Evolutionary conservation across 1,284 basidiomycete genomes (phyloP), one percentile per base, ranked within the genome.

Genomic region (Mycocalia duriaeana): DNA sequence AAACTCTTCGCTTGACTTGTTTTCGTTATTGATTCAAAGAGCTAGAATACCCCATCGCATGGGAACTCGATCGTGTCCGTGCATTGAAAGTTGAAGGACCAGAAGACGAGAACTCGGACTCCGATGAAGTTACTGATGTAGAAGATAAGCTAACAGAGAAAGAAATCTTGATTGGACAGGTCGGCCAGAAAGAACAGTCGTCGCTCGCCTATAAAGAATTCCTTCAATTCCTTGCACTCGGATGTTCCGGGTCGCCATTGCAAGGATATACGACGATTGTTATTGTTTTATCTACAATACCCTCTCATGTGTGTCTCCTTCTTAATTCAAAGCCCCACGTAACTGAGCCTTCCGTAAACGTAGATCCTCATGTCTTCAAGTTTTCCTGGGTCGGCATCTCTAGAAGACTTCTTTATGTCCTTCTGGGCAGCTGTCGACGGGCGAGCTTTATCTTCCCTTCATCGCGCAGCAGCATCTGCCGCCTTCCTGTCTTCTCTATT

Each of bases 391-490:
- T n/a, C n/a, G n/a, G n/a, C n/a, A n/a, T n/a, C 67, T 16, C 55
- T 79, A 1, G 57, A 61, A 0, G 70, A 74, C n/a, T 65, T 94
- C 25, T 85, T 91, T 58, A 65, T 69, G 1, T 79, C 87, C 0
- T 83, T 94, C 56, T 92, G 90, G 86, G 78, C 80, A 7, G 87
- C 88, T 0, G 64, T 89, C 0, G 80, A 85, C 42, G 79, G 79
- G 11, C 78, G 80, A 16, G 81, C 81, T 0, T 67, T 90, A 6
- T 77, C 67, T 53, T 72, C 73, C 16, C 69, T 78, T 7, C 72
- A 79, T 48, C 75, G 78, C 20, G 61, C 70, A 2, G 63, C 70
- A 13, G 71, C 75, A 1, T 73, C 75, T 3, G 68, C 73, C 0
- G 82, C 88, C 0, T 91, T 89, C 66, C 62, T 90, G 4, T 71